These are phyloP conservation scores for Microbotryum lychnidis-dioicae DNA, from an alignment of 1,284 basidiomycete genomes.

Conservation along the genomic window DNA sequence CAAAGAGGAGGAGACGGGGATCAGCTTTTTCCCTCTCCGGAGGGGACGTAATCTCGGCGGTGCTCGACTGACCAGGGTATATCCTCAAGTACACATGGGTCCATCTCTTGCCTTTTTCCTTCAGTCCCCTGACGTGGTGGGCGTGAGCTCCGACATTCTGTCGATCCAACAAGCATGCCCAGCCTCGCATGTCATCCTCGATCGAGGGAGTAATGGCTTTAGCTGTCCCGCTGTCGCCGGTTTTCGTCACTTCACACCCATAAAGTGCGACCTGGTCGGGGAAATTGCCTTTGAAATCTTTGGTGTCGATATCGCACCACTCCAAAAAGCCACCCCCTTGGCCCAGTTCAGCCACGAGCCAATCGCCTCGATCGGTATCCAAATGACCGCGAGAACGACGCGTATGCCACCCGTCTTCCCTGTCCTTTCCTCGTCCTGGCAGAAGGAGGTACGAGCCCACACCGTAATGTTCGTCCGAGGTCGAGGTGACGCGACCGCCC, in stretches of 20 bases:
- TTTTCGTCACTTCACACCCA: not conserved
- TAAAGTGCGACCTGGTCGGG: constrained; percentile 49
- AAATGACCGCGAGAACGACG: constrained; percentile 60
- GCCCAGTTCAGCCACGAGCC: constrained; percentile 66
- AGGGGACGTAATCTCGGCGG: too few relatives aligned
- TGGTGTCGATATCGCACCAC: constrained; percentile 82
- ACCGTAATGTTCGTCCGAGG: constrained; percentile 85
- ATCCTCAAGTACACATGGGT: constrained; percentile 87
- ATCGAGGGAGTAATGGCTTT: constrained; percentile 30
- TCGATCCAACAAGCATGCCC: constrained; percentile 66
- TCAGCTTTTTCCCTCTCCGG: too few relatives aligned
- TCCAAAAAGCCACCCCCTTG: constrained; percentile 64
- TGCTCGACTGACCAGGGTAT: constrained; percentile 52
- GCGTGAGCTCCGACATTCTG: constrained; percentile 80
- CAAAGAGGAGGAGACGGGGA: too few relatives aligned
- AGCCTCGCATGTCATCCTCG: constrained; percentile 42
- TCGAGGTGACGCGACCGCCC: constrained; percentile 66
- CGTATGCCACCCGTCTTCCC: constrained; percentile 99
- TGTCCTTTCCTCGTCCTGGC: constrained; percentile 69
- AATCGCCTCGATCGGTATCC: constrained; percentile 69
- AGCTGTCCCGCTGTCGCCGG: constrained; percentile 33
- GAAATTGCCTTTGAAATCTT: constrained; percentile 94
- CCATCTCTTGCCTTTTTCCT: constrained; percentile 48
- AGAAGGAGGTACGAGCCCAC: constrained; percentile 82
- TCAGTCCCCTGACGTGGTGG: constrained; percentile 76